These are phyloP conservation scores for Megacollybia platyphylla DNA, from an alignment of 1,284 basidiomycete genomes.

Conservation along the genomic window DNA sequence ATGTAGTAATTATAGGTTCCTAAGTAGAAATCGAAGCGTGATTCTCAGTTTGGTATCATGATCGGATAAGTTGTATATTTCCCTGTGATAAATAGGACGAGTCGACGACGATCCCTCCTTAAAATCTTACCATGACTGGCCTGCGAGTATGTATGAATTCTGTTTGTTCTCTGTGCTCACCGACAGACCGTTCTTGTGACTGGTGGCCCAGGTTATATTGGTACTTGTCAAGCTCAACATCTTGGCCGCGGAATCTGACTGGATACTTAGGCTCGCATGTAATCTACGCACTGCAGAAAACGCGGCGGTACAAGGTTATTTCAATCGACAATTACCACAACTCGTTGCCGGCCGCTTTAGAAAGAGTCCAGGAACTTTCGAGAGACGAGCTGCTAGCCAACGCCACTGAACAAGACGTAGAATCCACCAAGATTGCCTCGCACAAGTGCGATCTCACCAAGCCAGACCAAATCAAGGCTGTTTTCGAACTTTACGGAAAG, in stretches of 20 bases:
- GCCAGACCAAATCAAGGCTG: conserved; percentile 52
- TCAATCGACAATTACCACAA: conserved; percentile 94
- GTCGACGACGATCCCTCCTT: not conserved
- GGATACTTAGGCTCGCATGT: conserved; percentile 72
- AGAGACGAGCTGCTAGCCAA: conserved; percentile 51
- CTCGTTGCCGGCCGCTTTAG: conserved; percentile 65
- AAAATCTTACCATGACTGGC: not conserved
- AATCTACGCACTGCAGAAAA: conserved; percentile 76
- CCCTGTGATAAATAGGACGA: not conserved
- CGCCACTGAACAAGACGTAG: conserved; percentile 50
- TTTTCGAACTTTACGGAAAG: conserved; percentile 79
- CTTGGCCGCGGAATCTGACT: not conserved
- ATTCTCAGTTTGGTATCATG: not conserved
- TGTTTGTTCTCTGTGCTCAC: not conserved
- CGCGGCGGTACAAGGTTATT: conserved; percentile 81
- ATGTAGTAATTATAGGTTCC: conserved; percentile 12
- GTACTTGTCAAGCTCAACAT: not conserved
- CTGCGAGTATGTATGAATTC: conserved; percentile 4
- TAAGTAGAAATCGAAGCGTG: not conserved
- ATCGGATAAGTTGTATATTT: not conserved
- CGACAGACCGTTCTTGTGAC: conserved; percentile 7
- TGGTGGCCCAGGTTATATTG: conserved; percentile 8
- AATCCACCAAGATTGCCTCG: conserved; percentile 61
- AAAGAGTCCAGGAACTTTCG: conserved; percentile 71
- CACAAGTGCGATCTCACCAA: conserved; percentile 66